Base-by-base conservation (phyloP, 164 flowering plant species). In the Tinospora cordifolia region DNA sequence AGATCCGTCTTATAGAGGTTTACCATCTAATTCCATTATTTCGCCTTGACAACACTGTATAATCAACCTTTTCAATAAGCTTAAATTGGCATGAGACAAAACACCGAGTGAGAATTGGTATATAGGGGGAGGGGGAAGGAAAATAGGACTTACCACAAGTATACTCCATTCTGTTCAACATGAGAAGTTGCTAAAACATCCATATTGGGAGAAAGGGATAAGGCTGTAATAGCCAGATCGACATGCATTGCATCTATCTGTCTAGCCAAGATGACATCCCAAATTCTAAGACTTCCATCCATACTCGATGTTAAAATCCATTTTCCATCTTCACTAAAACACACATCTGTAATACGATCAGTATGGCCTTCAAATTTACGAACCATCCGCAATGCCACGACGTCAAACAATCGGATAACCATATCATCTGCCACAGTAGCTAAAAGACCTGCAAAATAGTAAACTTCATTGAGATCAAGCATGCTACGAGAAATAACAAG, bases 291-390 rank as follows among this genome's bases (percentile, higher is more conserved):
- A 69, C 79, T 95, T 71, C 97, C 98, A 77, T 95, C 99, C 98
- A 95, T 92, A 77, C 99, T 90, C 25, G 97, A 86, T 66, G 98
- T 88, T 76, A 95, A 70, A 74, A 95, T 86, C 99, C 98, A 92
- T 76, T 92, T 95, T 12, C 99, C 99, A 83, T 95, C 99, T 79
- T 92, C 96, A 75, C 98, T 92, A 75, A 92, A 95, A 77, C 98
- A 92, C 78, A 91, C 51, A 72, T 95, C 99, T 44, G 99, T 95
- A 65, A 95, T 71, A n/a, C 98, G 90, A 68, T 95, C 99, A 30
- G 85, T 76, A 73, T 92, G 98, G 62, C 99, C 99, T 83, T 87
- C 96, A 81, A 95, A 95, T 74, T 87, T 86, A 62, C 98, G 94
- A 69, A 95, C 99, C 85, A 95, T 75, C 79, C 89, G 82, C 72